phyloP scores from a whole-genome alignment of 108 stramenopile genomes.

The Cyclotella cryptica region DNA sequence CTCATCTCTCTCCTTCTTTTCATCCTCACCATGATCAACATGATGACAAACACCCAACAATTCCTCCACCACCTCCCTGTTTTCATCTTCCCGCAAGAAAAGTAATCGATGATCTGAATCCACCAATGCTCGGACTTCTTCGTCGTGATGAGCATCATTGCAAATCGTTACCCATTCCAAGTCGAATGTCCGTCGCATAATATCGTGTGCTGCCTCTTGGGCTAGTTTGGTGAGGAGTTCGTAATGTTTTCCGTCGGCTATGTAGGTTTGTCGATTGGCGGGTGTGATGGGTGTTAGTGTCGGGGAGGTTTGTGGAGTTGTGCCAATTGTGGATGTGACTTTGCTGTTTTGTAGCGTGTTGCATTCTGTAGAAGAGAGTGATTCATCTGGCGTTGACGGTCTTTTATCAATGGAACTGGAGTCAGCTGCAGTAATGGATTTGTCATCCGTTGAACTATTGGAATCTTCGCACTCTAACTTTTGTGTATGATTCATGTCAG shows the following conservation, averaged over 20 bases:
- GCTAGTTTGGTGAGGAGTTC: constrained; percentile 66
- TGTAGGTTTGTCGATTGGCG: constrained; percentile 69
- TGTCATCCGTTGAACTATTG: no score
- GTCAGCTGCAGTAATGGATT: no score
- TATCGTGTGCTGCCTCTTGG: constrained; percentile 73
- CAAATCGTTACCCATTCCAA: constrained; percentile 74
- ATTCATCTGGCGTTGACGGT: no score
- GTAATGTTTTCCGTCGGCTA: constrained; percentile 80
- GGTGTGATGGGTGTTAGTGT: constrained; percentile 46
- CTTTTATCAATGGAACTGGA: no score
- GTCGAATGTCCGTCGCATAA: constrained; percentile 64
- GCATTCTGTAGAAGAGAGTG: constrained; percentile 4
- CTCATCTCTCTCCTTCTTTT: neutral
- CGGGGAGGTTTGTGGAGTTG: neutral
- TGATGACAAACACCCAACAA: constrained; percentile 11
- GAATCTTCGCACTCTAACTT: no score
- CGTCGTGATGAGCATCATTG: constrained; percentile 35
- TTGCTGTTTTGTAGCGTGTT: neutral
- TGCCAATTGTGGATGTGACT: neutral
- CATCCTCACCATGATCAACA: neutral
- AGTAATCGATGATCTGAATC: constrained; percentile 49
- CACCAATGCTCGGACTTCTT: constrained; percentile 69
- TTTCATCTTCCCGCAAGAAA: neutral
- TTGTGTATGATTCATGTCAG: no score
- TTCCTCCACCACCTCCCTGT: constrained; percentile 21